Conservation (phyloP, 345 rosid genomes). For the Eucalyptus brandiana region DNA sequence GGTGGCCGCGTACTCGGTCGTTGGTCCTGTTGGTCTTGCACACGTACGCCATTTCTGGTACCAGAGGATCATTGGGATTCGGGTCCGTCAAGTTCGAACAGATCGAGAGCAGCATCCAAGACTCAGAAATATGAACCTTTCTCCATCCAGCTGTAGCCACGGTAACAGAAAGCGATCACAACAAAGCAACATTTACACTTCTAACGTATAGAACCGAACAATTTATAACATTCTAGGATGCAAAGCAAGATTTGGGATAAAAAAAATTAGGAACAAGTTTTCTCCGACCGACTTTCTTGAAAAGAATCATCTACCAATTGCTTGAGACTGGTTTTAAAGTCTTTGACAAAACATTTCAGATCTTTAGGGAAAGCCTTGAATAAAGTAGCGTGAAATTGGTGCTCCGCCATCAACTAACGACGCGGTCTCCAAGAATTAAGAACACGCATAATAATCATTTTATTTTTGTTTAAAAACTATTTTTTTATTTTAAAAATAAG, state of each 20-base stretch:
- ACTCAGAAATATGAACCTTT: background rate
- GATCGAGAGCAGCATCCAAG: conserved; percentile 50
- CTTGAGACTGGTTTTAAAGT: background rate
- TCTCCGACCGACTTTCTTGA: background rate
- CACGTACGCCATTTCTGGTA: conserved; percentile 65
- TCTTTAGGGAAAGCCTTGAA: background rate
- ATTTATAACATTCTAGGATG: background rate
- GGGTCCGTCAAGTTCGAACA: conserved; percentile 57
- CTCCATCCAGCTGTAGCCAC: background rate
- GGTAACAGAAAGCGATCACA: background rate
- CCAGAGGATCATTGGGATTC: conserved; percentile 58
- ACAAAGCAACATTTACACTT: background rate
- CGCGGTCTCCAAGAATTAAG: background rate
- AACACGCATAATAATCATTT: too few relatives aligned
- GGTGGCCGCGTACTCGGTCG: conserved; percentile 46
- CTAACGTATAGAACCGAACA: background rate
- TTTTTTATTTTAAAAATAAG: too few relatives aligned
- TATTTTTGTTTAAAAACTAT: too few relatives aligned
- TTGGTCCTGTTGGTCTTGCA: conserved; percentile 49
- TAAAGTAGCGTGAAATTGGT: background rate
- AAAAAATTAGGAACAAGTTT: background rate
- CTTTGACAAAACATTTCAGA: background rate
- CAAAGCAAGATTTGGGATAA: background rate
- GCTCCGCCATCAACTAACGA: background rate
- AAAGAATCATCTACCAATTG: background rate